Base-by-base conservation (phyloP, 768 basidiomycete species). In the Suillus cothurnatus region DNA sequence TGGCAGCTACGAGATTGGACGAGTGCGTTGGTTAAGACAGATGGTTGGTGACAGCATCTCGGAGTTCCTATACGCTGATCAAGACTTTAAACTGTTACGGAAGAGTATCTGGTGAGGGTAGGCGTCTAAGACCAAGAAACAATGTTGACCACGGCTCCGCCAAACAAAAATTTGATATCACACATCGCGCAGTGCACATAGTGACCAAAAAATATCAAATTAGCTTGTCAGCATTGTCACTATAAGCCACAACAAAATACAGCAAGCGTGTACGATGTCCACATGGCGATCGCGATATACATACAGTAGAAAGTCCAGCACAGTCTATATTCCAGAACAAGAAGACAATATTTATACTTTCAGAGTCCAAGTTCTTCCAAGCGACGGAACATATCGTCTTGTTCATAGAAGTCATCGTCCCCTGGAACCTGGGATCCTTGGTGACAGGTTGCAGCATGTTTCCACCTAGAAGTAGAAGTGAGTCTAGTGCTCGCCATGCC, bases 391-490 rank as follows among this genome's bases (percentile, higher is more conserved):
- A 86, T 76, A 4, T 79, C 76, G 66, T 92, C 88, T 43, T 85
- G 78, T 65, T 86, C 76, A 70, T 84, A 89, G 64, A 84, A 78
- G 71, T 88, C 84, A 62, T 79, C 71, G 65, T 92, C 89, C 36
- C 87, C 89, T 2, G 76, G 74, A 59, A 90, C 74, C 21, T 77
- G 81, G 6, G 83, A 83, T 21, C 84, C 82, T 61, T 85, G 84
- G 71, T 94, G 93, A 69, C 93, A 94, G 21, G 83, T 69, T 1
- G 90, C 90, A 34, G 92, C 93, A 71, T 94, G 93, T 75, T 94
- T 92, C 90, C 89, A 92, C 90, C 88, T 89, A 60, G 1, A 45
- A 39, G 39, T 23, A 21, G 23, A 36, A 57, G 56, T 69, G 61
- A 71, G 70, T 62, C 61, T 17, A 41, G 39, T 12, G 26, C 34